phyloP scores from a whole-genome alignment of 108 stramenopile genomes.

The Chaetoceros muelleri region DNA sequence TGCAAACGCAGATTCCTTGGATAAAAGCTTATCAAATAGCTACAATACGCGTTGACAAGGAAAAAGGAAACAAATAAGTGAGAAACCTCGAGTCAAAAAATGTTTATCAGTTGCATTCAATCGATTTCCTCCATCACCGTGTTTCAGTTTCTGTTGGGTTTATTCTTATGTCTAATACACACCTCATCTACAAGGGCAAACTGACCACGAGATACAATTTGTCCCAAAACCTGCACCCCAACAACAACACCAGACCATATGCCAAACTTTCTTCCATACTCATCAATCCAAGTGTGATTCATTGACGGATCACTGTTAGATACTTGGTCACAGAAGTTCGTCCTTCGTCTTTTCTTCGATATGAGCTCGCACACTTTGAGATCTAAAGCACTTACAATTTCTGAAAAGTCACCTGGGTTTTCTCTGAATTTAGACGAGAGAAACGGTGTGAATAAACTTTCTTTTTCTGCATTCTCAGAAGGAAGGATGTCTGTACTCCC shows the following conservation, averaged over 20 bases:
- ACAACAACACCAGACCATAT: neutral
- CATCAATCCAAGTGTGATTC: neutral
- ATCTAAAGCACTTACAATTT: neutral
- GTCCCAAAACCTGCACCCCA: neutral
- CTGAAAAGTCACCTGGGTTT: neutral
- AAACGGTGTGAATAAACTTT: neutral
- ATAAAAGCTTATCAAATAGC: conserved; percentile 35
- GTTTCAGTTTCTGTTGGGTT: no score
- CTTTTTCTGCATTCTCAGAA: neutral
- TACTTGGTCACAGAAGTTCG: no score
- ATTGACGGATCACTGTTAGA: neutral
- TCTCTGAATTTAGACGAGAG: neutral
- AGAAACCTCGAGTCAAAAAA: neutral
- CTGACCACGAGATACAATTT: neutral
- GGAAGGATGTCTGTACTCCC: neutral
- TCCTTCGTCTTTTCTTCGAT: no score
- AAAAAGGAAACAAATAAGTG: neutral
- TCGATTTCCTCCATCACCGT: no score
- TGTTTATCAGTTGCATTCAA: no score
- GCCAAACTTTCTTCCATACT: neutral
- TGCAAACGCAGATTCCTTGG: conserved; percentile 31
- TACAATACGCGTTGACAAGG: neutral
- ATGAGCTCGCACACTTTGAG: no score
- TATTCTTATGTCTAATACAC: no score
- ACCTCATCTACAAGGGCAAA: neutral